Conservation (phyloP, 768 basidiomycete species). For the Termitomyces bulborhizus region DNA sequence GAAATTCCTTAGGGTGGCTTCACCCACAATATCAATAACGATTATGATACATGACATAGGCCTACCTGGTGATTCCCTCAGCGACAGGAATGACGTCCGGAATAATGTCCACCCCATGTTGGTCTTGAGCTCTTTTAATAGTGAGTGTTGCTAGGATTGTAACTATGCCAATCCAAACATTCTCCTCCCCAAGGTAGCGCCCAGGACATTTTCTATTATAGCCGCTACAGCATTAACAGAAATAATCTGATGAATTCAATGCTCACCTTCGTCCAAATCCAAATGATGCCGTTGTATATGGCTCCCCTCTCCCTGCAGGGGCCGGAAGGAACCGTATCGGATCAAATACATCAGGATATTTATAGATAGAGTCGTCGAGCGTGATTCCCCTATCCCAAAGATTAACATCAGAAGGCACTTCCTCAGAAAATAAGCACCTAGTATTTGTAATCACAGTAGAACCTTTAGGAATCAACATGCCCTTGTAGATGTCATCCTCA, state of each 20-base stretch:
- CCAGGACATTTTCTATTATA: constrained; percentile 29
- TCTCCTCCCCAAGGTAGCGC: constrained; percentile 33
- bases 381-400: constrained; percentile 27
- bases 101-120: constrained; percentile 27
- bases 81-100: constrained; percentile 13
- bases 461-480: constrained; percentile 25
- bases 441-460: neutral
- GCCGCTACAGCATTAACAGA: neutral
- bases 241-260: neutral
- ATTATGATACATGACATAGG: neutral
- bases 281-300: constrained; percentile 12
- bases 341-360: constrained; percentile 29
- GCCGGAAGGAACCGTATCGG: constrained; percentile 32
- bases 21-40: too few species aligned
- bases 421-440: neutral
- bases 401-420: constrained; percentile 28
- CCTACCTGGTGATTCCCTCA: constrained; percentile 1
- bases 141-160: constrained; percentile 22
- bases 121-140: constrained; percentile 27
- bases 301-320: constrained; percentile 11
- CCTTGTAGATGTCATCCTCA: neutral
- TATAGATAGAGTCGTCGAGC: constrained; percentile 27
- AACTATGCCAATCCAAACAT: constrained; percentile 21
- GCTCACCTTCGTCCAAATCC: constrained; percentile 21
- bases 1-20: constrained; percentile 1